Conservation (phyloP, 805 yeast genomes). For the Candida suzukii region DNA sequence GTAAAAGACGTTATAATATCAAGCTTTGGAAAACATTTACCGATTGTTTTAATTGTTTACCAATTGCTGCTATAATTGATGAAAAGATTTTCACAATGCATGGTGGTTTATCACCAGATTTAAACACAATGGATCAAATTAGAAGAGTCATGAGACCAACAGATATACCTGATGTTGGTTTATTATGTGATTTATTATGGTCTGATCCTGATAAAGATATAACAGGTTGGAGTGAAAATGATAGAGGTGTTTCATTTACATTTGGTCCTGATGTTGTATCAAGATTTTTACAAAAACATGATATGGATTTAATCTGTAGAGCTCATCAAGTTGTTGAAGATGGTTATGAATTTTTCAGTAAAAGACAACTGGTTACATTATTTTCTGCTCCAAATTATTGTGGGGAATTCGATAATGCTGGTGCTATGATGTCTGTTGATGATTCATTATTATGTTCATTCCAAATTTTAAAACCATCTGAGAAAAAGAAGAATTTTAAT, state of each 20-base stretch:
- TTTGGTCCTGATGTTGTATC: conserved; percentile 99
- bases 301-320: conserved; percentile 95
- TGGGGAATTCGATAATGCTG: conserved; percentile 98
- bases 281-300: conserved; percentile 92
- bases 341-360: conserved; percentile 95
- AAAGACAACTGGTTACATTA: conserved; percentile 91
- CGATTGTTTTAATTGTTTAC: conserved; percentile 96
- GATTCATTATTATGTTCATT: conserved; percentile 93
- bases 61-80: conserved; percentile 97
- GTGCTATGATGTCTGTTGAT: conserved; percentile 99
- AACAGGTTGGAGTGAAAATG: conserved; percentile 98
- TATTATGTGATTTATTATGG: conserved; percentile 94
- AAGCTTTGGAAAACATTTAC: conserved; percentile 98
- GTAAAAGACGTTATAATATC: conserved; percentile 96
- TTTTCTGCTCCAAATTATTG: conserved; percentile 98
- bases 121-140: conserved; percentile 97
- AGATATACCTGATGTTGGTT: conserved; percentile 96
- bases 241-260: conserved; percentile 98
- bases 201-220: conserved; percentile 98
- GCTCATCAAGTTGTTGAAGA: conserved; percentile 99
- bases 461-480: conserved; percentile 96
- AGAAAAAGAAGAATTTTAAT: conserved; percentile 72
- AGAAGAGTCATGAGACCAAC: conserved; percentile 99
- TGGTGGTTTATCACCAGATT: conserved; percentile 96
- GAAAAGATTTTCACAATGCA: conserved; percentile 98